Evolutionary conservation across 2,329 filamentous ascomycete species (phyloP).

Genomic region (Cryphonectria naterciae): DNA sequence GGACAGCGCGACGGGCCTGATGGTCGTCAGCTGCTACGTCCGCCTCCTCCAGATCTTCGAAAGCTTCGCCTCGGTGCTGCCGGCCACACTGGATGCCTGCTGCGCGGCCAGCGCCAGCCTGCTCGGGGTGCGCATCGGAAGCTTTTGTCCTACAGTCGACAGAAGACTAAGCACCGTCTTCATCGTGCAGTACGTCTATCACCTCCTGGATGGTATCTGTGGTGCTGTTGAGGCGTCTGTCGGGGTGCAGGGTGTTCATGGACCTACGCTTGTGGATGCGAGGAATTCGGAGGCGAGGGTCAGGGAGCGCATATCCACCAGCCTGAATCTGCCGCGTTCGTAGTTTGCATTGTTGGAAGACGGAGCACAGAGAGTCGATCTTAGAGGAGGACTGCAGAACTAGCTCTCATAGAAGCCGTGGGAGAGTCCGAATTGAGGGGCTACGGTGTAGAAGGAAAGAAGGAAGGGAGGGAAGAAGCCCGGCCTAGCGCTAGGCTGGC

Average conservation of each 20-base stretch:
- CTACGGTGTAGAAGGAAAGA: not conserved
- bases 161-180: not conserved
- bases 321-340: not conserved
- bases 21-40: constrained; percentile 11
- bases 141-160: constrained; percentile 10
- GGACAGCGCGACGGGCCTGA: constrained; percentile 12
- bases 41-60: constrained; percentile 9
- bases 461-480: not conserved
- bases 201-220: constrained; percentile 1
- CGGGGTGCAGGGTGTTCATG: not conserved
- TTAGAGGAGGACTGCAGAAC: not conserved
- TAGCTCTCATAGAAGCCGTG: not conserved
- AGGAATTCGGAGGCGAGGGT: not conserved
- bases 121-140: constrained; percentile 12
- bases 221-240: not conserved
- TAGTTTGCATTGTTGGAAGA: not conserved
- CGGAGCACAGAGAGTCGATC: not conserved
- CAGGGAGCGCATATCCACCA: constrained; percentile 3
- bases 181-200: constrained; percentile 2
- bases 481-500: not conserved
- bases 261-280: constrained; percentile 5
- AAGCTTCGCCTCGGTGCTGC: constrained; percentile 8
- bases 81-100: not conserved
- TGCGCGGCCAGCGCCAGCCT: not conserved
- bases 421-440: not conserved